Evolutionary conservation across 495 filamentous ascomycete species (phyloP), one percentile per base, ranked within the genome.

Genomic region (Aspergillus diversus): DNA sequence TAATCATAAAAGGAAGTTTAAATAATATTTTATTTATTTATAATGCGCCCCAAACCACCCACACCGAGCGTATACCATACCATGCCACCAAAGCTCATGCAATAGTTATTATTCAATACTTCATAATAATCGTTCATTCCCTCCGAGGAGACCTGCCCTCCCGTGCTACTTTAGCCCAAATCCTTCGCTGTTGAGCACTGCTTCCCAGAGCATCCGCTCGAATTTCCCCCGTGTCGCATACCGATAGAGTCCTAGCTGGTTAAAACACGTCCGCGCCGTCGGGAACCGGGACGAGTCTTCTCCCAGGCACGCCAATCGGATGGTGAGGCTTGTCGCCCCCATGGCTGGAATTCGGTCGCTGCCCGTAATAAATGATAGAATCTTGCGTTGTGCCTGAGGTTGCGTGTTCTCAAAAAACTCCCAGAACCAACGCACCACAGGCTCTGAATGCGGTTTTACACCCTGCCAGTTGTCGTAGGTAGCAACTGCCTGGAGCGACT

Each of bases 281-380:
- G 93, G 93, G 68, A 91, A 97, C 47, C 93, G 80, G 27, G 83
- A 75, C 63, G 80, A 80, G 65, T 96, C 89, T 46, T 92, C 86
- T 5, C 92, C 92, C 33, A 94, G 77, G 66, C 91, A 92, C 37
- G 81, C 81, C 31, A 97, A 75, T 60, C 87, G 85, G 43, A 97
- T 90, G 8, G 88, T 82, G 56, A 97, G 78, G 66, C 86, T 92
- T 33, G 91, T 91, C 13, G 92, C 90, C 2, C 93, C 93, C 87
- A 92, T 93, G 6, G 93, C 94, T 5, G 93, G 93, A 57, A 97
- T 92, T 15, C 93, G 87, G 68, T 97, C 93, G 62, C 91, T 95
- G 2, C 93, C 92, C n/a, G 93, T 97, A 66, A 97, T 89, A 66
- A 97, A 97, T 15, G 88, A 87, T 27, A 97, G 73, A 49, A 97